Evolutionary conservation across 2,329 filamentous ascomycete species (phyloP).

Genomic region (Cladophialophora exuberans): DNA sequence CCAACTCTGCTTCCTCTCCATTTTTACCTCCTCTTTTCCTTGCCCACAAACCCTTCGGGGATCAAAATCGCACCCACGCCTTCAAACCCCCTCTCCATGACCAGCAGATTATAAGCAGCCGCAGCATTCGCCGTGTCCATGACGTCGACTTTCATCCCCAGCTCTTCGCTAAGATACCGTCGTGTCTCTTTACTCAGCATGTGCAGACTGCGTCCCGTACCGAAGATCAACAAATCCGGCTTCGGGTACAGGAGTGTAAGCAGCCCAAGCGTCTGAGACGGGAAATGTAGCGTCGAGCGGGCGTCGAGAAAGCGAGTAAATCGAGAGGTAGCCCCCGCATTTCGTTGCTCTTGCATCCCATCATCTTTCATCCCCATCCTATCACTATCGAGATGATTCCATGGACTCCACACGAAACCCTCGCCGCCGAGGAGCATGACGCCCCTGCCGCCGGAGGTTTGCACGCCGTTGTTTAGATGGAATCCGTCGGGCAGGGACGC

Average conservation of each 20-base stretch:
- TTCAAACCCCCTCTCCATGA: conserved; percentile 76
- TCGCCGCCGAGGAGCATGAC: conserved; percentile 83
- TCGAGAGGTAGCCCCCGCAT: neutral
- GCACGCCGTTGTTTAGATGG: conserved; percentile 78
- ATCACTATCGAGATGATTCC: conserved; percentile 56
- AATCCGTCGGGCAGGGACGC: conserved; percentile 83
- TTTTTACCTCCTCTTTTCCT: neutral
- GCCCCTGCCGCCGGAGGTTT: conserved; percentile 69
- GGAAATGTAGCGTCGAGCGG: conserved; percentile 23
- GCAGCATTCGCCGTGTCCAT: conserved; percentile 93
- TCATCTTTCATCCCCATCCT: too few species aligned
- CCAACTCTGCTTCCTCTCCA: neutral
- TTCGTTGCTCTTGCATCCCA: neutral
- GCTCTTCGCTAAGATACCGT: conserved; percentile 62
- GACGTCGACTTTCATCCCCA: conserved; percentile 86
- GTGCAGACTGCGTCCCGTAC: conserved; percentile 74
- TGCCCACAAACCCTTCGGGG: conserved; percentile 22
- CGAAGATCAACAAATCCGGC: conserved; percentile 84
- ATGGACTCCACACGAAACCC: conserved; percentile 86
- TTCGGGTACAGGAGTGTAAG: conserved; percentile 33
- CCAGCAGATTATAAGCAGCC: conserved; percentile 90
- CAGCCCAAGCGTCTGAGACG: conserved; percentile 19
- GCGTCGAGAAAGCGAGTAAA: conserved; percentile 16
- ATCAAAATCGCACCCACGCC: conserved; percentile 62
- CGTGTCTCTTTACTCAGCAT: conserved; percentile 78